Conservation (phyloP, 2,329 filamentous ascomycete species). For the Fonsecaea erecta region DNA sequence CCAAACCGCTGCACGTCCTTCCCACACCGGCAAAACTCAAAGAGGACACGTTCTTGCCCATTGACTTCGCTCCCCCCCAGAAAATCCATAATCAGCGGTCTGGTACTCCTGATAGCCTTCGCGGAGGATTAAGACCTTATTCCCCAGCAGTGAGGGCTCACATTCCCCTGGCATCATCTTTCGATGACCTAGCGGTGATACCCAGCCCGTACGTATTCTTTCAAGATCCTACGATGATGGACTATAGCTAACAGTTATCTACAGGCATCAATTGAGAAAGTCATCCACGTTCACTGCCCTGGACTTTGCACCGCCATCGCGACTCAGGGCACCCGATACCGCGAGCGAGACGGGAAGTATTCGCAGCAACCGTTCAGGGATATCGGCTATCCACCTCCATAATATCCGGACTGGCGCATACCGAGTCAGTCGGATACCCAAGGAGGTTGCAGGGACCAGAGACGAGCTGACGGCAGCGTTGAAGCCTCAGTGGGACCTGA, state of each 20-base stretch:
- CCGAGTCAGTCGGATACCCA: slow-evolving; percentile 81
- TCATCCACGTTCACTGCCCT: slow-evolving; percentile 55
- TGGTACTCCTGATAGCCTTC: slow-evolving; percentile 67
- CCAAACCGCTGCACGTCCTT: slow-evolving; percentile 71
- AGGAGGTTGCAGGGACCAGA: slow-evolving; percentile 77
- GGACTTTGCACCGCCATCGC: slow-evolving; percentile 56
- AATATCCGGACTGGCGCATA: slow-evolving; percentile 83
- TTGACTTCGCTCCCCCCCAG: slow-evolving; percentile 85
- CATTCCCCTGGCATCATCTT: slow-evolving; percentile 79
- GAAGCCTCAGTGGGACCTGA: slow-evolving; percentile 61
- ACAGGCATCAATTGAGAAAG: slow-evolving; percentile 54
- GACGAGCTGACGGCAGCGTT: slow-evolving; percentile 67
- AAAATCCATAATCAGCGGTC: slow-evolving; percentile 68
- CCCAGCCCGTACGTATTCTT: slow-evolving; percentile 82
- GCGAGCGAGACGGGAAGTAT: slow-evolving; percentile 55
- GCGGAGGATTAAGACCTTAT: slow-evolving; percentile 68
- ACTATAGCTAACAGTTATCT: slow-evolving; percentile 18
- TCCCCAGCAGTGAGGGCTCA: slow-evolving; percentile 72
- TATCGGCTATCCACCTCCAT: slow-evolving; percentile 70
- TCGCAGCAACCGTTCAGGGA: slow-evolving; percentile 74
- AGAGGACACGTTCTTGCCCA: slow-evolving; percentile 76
- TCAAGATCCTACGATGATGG: background rate
- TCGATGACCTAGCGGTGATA: slow-evolving; percentile 81
- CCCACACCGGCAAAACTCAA: slow-evolving; percentile 84
- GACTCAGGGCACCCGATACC: slow-evolving; percentile 51